Percentiles rank a stretch among this genome's conserved stretches.
Conservation (phyloP, 768 basidiomycete species). For the Rhodotorula graminis region DNA sequence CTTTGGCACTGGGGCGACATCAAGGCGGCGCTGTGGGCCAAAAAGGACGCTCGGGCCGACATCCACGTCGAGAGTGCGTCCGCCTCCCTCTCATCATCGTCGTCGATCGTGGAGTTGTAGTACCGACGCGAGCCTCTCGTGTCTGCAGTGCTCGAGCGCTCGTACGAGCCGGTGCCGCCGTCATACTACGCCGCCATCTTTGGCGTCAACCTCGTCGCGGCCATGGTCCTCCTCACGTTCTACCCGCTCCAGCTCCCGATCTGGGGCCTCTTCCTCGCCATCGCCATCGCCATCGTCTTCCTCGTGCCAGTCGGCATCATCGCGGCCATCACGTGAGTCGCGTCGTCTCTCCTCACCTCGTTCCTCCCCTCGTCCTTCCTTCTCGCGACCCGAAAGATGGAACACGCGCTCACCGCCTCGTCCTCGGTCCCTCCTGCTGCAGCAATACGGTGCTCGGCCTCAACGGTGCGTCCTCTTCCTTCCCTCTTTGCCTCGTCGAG, state of each 20-base stretch:
- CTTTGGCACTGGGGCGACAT: conserved; percentile 43
- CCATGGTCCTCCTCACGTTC: conserved; percentile 29
- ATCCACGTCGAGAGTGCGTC: conserved; percentile 32
- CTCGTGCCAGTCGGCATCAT: conserved; percentile 37
- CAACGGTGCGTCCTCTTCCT: conserved; percentile 31
- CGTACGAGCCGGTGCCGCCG: conserved; percentile 30
- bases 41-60: conserved; percentile 14
- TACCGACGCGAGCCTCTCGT: neutral
- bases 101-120: neutral
- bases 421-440: no score
- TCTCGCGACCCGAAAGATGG: no score
- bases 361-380: neutral
- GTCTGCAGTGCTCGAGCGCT: conserved; percentile 31
- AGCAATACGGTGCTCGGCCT: conserved; percentile 39
- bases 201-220: conserved; percentile 25
- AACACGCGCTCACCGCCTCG: no score
- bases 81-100: neutral
- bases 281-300: conserved; percentile 41
- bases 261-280: conserved; percentile 42
- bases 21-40: conserved; percentile 21
- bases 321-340: conserved; percentile 23
- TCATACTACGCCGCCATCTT: conserved; percentile 36
- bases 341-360: neutral
- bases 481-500: no score
- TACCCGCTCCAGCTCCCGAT: conserved; percentile 44